Evolutionary conservation across 78 protist species (phyloP).

Genomic region (Creolimax fragrantissima): DNA sequence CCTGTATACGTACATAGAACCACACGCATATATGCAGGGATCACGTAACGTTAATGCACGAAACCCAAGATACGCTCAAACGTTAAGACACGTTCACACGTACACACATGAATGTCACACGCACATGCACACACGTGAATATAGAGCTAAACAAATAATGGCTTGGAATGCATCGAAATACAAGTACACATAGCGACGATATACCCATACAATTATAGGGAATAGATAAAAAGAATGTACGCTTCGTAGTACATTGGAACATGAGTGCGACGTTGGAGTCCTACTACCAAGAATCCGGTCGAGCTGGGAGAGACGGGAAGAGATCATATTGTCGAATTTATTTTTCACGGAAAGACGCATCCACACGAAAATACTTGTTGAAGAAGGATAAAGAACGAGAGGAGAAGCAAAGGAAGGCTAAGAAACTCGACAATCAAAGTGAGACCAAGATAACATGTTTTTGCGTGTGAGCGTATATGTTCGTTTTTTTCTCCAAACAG

Average conservation of each 20-base stretch:
- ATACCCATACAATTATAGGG: no score
- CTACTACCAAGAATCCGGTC: constrained; percentile 88
- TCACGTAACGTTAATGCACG: no score
- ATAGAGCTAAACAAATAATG: no score
- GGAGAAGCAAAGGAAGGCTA: neutral
- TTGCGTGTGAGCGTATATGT: neutral
- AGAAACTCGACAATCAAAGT: neutral
- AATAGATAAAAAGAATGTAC: constrained; percentile 90
- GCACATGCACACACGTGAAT: no score
- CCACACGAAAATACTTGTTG: neutral
- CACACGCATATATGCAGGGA: no score
- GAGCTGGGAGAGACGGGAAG: constrained; percentile 89
- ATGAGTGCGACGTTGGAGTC: constrained; percentile 92
- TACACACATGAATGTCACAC: no score
- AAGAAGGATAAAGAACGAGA: neutral
- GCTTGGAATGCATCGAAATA: no score
- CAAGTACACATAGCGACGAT: no score
- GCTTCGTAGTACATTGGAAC: constrained; percentile 89
- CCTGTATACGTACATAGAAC: no score
- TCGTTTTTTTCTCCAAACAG: neutral
- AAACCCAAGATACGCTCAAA: no score
- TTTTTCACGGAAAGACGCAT: constrained; percentile 46
- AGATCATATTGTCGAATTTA: constrained; percentile 55
- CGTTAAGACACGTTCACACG: no score
- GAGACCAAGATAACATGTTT: no score